Percentiles rank a stretch among this genome's conserved stretches.
Conservation (phyloP, 805 yeast genomes). For the Nakazawaea wickerhamii region DNA sequence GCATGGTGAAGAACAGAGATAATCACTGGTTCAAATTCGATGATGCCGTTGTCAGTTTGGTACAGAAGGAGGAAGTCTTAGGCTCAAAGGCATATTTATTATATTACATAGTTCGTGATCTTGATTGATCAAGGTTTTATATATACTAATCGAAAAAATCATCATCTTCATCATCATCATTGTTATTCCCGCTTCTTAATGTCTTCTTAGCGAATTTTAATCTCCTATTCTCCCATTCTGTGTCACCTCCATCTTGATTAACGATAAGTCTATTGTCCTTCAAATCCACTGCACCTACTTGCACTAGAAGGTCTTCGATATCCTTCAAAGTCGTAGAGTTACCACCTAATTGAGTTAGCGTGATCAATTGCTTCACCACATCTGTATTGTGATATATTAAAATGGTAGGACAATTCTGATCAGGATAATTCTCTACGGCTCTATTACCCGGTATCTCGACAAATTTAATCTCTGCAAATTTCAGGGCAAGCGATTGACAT, state of each 20-base stretch:
- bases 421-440: slow-evolving; percentile 92
- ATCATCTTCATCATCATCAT: slow-evolving; percentile 35
- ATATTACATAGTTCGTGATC: slow-evolving; percentile 54
- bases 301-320: slow-evolving; percentile 67
- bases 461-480: slow-evolving; percentile 78
- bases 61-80: slow-evolving; percentile 60
- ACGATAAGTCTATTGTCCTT: slow-evolving; percentile 61
- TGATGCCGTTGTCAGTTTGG: slow-evolving; percentile 73
- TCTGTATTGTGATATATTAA: slow-evolving; percentile 74
- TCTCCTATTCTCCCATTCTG: slow-evolving; percentile 43
- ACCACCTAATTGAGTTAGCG: slow-evolving; percentile 81
- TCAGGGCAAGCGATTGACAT: slow-evolving; percentile 53
- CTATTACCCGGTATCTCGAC: slow-evolving; percentile 88
- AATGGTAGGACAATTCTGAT: slow-evolving; percentile 84
- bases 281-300: slow-evolving; percentile 56
- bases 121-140: slow-evolving; percentile 15
- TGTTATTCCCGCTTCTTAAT: slow-evolving; percentile 35
- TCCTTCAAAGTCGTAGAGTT: slow-evolving; percentile 65
- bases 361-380: slow-evolving; percentile 75
- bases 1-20: slow-evolving; percentile 64
- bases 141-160: slow-evolving; percentile 40
- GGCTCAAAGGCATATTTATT: slow-evolving; percentile 75
- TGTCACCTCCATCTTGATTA: slow-evolving; percentile 55
- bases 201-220: slow-evolving; percentile 54
- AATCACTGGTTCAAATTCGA: slow-evolving; percentile 90